These are phyloP conservation scores for Rhododendron williamsianum DNA, from an alignment of 148 eudicot genomes.

Conservation along the genomic window DNA sequence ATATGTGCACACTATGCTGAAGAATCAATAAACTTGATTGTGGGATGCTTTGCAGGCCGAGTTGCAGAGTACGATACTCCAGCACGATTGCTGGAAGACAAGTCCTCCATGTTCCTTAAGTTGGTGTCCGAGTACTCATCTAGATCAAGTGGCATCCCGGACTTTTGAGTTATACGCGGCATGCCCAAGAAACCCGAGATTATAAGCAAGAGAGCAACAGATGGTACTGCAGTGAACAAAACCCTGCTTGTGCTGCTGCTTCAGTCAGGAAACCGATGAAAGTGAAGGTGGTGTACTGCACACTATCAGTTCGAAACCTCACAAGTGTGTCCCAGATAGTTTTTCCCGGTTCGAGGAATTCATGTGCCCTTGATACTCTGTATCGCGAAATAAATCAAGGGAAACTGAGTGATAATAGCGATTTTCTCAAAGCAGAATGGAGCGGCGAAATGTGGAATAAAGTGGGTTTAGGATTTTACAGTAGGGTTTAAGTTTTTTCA, in stretches of 20 bases:
- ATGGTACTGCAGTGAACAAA: background rate
- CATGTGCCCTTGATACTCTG: conserved; percentile 1
- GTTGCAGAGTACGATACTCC: conserved; percentile 81
- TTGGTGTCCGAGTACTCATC: conserved; percentile 80
- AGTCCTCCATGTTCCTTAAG: conserved; percentile 69
- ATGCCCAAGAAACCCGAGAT: background rate
- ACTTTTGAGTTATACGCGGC: conserved; percentile 14
- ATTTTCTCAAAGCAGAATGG: background rate
- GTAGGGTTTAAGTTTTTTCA: background rate
- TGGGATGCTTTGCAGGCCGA: conserved; percentile 49
- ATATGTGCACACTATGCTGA: background rate
- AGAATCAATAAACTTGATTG: conserved; percentile 1
- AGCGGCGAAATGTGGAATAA: background rate
- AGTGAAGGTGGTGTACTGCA: background rate
- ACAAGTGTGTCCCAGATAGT: background rate
- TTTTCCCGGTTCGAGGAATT: background rate
- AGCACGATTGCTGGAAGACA: conserved; percentile 58
- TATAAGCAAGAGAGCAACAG: background rate
- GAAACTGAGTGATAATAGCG: background rate
- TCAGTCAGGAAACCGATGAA: background rate
- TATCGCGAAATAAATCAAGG: background rate
- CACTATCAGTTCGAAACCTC: background rate
- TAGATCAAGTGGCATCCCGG: conserved; percentile 48
- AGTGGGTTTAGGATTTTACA: background rate
- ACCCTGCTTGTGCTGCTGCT: background rate